Evolutionary conservation across 352 stramenopile genomes (phyloP).

Genomic region (Blastocystis sp.): DNA sequence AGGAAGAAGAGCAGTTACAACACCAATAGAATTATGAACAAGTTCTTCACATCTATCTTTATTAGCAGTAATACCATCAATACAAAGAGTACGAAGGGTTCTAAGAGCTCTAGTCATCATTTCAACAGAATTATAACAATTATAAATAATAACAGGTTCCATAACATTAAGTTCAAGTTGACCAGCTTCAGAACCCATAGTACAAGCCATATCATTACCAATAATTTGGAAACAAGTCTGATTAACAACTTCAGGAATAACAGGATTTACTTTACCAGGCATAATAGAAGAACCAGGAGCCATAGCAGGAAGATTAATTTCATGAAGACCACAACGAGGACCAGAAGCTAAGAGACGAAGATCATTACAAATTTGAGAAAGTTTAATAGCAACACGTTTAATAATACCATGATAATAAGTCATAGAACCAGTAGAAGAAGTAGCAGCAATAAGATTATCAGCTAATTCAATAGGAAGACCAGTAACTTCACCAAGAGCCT

Average conservation of each 20-base stretch:
- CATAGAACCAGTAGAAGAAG: conserved; percentile 18
- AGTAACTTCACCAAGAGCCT: conserved; percentile 21
- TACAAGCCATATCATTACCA: conserved; percentile 6
- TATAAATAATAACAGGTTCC: conserved; percentile 14
- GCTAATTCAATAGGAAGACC: conserved; percentile 24
- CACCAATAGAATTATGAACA: conserved; percentile 22
- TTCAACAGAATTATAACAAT: conserved; percentile 6
- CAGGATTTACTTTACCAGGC: conserved; percentile 83
- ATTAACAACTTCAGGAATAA: conserved; percentile 10
- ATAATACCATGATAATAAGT: conserved; percentile 13
- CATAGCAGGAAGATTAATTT: conserved; percentile 48
- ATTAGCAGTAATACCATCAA: conserved; percentile 3
- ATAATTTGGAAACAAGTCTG: conserved; percentile 18
- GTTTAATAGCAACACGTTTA: neutral
- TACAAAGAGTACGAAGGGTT: conserved; percentile 10
- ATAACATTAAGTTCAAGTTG: conserved; percentile 16
- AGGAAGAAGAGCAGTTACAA: conserved; percentile 18
- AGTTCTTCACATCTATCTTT: neutral
- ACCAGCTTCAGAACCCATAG: conserved; percentile 37
- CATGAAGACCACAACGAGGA: conserved; percentile 69
- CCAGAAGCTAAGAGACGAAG: conserved; percentile 55
- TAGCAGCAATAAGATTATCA: neutral
- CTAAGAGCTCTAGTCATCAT: conserved; percentile 9
- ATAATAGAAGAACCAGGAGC: conserved; percentile 46
- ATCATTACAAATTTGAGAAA: conserved; percentile 20